phyloP scores from a whole-genome alignment of 805 yeast species.

The Cyberlindnera maclurae region DNA sequence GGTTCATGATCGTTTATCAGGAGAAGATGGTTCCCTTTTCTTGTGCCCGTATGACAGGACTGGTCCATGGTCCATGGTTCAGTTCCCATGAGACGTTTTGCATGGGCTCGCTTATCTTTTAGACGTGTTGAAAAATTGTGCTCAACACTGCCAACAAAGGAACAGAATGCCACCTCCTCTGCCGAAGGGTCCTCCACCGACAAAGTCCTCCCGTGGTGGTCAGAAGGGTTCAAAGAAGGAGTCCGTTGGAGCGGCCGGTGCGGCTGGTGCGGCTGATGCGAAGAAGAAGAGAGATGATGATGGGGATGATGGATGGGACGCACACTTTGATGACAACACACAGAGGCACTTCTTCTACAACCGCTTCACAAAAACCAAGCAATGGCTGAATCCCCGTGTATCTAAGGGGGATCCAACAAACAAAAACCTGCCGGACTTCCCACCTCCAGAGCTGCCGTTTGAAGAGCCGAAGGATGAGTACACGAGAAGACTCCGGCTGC shows the following conservation, averaged over 20 bases:
- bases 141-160: too few relatives aligned
- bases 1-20: too few relatives aligned
- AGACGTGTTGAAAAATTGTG: background rate
- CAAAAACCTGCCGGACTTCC: conserved; percentile 6
- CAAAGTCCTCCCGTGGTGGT: background rate
- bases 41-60: too few relatives aligned
- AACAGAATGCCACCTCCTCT: background rate
- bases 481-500: background rate
- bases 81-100: too few relatives aligned
- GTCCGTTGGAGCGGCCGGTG: background rate
- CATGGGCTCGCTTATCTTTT: background rate
- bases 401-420: conserved; percentile 4
- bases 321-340: conserved; percentile 6
- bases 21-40: too few relatives aligned
- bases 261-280: too few relatives aligned
- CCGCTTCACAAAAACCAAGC: conserved; percentile 4
- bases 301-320: conserved; percentile 13
- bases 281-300: background rate
- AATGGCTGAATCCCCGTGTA: conserved; percentile 13
- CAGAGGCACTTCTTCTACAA: conserved; percentile 9
- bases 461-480: conserved; percentile 6
- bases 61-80: too few relatives aligned
- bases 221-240: background rate
- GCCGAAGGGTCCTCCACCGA: conserved; percentile 1
- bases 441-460: conserved; percentile 10